phyloP scores from a whole-genome alignment of 768 basidiomycete species.

The Leccinum aurantiacum region DNA sequence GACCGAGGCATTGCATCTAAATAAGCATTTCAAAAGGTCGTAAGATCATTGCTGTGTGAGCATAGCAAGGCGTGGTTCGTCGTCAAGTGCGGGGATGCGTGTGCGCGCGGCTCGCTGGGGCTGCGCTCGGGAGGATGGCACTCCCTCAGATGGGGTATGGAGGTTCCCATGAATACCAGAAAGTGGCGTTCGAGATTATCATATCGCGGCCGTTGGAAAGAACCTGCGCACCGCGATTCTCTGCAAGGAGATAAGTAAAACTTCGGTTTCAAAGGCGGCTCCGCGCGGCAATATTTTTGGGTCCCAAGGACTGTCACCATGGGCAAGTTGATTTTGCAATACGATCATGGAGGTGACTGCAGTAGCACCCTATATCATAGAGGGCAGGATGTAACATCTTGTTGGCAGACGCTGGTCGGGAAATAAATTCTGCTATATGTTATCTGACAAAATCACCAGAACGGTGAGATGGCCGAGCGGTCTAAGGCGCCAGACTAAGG shows the following conservation, averaged over 20 bases:
- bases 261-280: background rate
- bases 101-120: background rate
- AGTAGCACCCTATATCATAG: no score
- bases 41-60: background rate
- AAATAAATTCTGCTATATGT: background rate
- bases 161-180: background rate
- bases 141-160: background rate
- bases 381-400: no score
- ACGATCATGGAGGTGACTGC: background rate
- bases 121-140: background rate
- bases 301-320: background rate
- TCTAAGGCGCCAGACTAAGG: slow-evolving; percentile 65
- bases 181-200: background rate
- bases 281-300: background rate
- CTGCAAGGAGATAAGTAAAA: background rate
- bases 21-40: background rate
- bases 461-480: slow-evolving; percentile 56
- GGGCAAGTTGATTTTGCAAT: background rate
- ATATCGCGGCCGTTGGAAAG: background rate
- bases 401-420: background rate
- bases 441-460: background rate
- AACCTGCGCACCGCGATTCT: background rate
- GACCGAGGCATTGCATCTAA: background rate
- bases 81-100: background rate
- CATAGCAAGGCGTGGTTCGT: background rate